phyloP scores from a whole-genome alignment of 768 basidiomycete species.

The Dendrothele bispora region DNA sequence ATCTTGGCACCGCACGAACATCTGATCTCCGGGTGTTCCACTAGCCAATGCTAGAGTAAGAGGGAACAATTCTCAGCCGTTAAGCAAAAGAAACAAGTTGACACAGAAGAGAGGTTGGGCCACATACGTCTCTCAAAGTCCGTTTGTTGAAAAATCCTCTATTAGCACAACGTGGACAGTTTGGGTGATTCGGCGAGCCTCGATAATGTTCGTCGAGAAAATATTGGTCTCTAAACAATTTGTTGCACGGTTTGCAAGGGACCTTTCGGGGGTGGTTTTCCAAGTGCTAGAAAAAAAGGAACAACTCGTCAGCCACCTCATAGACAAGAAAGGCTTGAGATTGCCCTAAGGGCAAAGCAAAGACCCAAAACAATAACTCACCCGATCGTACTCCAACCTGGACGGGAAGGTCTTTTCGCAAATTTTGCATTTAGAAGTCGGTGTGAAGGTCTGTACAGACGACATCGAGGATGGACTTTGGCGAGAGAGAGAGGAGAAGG shows the following conservation, averaged over 20 bases:
- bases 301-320: no score
- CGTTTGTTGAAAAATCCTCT: not conserved
- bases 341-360: not conserved
- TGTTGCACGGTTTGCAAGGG: not conserved
- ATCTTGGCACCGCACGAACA: not conserved
- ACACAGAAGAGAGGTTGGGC: no score
- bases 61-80: not conserved
- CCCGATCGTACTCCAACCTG: not conserved
- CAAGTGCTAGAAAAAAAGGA: not conserved
- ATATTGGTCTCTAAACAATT: not conserved
- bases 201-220: slow-evolving; percentile 2
- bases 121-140: not conserved
- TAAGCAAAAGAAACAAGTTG: not conserved
- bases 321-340: no score
- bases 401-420: not conserved
- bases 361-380: not conserved
- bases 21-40: not conserved
- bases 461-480: no score
- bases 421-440: not conserved
- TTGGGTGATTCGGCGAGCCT: slow-evolving; percentile 3
- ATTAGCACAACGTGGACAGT: not conserved
- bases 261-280: not conserved
- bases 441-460: no score
- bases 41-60: not conserved
- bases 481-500: no score